Base-by-base conservation (phyloP, 148 eudicot genomes). In the Amaranthus hypochondriacus region DNA sequence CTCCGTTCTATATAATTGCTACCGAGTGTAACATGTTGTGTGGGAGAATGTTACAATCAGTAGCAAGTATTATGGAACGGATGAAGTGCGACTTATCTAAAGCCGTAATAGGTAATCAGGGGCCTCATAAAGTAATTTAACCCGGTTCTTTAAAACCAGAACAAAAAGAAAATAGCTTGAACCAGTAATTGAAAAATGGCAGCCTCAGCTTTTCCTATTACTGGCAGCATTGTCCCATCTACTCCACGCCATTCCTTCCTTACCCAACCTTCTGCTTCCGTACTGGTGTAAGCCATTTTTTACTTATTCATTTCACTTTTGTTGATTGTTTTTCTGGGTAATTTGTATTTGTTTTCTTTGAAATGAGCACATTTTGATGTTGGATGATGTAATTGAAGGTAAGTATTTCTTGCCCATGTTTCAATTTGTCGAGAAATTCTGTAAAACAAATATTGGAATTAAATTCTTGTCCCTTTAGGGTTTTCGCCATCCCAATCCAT, bases 271-370 rank as follows among this genome's bases (percentile, higher is more conserved):
- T 60, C 75, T 7, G 0, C 78, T 71, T 39, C 72, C 11, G 4
- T 58, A 11, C 57, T 14, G 14, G 7, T 70, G 82, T 79, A 58
- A 74, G 78, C 39, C 39, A 28, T 28, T 70, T 69, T 70, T 21
- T 7, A 1, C 13, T 10, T 46, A 13, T 4, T 62, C 58, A 50
- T 39, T 13, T 55, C 50, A 5, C 6, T 21, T 42, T 28, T 18
- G 42, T 18, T 51, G 3, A 56, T 18, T 59, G 4, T 50, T 50
- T 73, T 62, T 42, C 48, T 42, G 69, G 61, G 57, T 61, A 3
- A 4, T 62, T 14, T 46, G 46, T 48, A 9, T 55, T 74, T 39
- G 15, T 18, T 0, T 9, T 4, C 4, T 43, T 62, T 2, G 3
- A 42, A 12, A 52, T 12, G 21, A 49, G 10, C 11, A n/a, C 5